phyloP scores from a whole-genome alignment of 1,284 basidiomycete species.

The Trichosporon sp. region DNA sequence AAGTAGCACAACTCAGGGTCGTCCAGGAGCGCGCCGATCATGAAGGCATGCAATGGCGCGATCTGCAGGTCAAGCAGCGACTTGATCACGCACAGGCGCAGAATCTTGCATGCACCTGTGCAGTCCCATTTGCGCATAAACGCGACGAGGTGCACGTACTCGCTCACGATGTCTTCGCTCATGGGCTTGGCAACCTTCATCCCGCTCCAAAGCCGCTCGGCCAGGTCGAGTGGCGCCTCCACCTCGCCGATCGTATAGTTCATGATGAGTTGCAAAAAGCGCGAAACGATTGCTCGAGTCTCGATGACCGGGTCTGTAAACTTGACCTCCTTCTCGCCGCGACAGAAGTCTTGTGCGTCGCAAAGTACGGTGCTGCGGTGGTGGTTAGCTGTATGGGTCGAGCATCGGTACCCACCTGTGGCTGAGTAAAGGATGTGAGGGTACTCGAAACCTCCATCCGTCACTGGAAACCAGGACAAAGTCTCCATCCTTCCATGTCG shows the following conservation, averaged over 20 bases:
- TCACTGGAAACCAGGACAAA: constrained; percentile 1
- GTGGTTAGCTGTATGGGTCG: background rate
- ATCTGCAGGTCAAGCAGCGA: constrained; percentile 12
- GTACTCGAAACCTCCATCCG: constrained; percentile 13
- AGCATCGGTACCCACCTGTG: background rate
- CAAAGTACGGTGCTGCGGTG: background rate
- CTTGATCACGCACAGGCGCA: constrained; percentile 17
- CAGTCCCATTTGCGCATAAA: constrained; percentile 19
- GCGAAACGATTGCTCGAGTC: background rate
- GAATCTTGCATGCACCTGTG: constrained; percentile 7
- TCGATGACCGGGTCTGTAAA: constrained; percentile 13
- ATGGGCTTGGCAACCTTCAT: constrained; percentile 6
- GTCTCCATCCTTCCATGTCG: background rate
- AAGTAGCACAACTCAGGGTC: constrained; percentile 17
- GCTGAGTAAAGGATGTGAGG: background rate
- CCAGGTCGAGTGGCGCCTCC: background rate
- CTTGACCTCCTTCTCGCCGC: constrained; percentile 6
- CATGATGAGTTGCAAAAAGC: constrained; percentile 2
- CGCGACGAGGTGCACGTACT: constrained; percentile 12
- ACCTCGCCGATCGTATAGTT: background rate
- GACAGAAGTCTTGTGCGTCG: constrained; percentile 1
- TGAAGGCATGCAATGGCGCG: constrained; percentile 12
- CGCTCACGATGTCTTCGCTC: background rate
- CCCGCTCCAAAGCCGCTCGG: constrained; percentile 5
- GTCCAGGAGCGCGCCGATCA: constrained; percentile 17